Base-by-base conservation (phyloP, 805 yeast species). In the Saccharomycopsis sp. region DNA sequence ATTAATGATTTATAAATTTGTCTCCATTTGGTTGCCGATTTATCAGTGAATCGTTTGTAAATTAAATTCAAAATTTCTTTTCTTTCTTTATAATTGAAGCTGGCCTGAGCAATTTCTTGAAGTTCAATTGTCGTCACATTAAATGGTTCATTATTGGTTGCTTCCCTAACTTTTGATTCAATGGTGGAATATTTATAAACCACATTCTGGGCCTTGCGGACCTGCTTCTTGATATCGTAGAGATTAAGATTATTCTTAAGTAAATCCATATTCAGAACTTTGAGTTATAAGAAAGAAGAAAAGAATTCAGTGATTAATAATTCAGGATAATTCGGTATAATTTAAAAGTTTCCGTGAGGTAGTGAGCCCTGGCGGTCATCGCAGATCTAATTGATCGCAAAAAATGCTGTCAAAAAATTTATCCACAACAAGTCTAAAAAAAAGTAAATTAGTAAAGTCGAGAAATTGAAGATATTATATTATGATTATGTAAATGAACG, bases 121-220 rank as follows among this genome's bases (percentile, higher is more conserved):
- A 92, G 92, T 55, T 84, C 64, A 2, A 95, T 73, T 1, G 89
- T 72, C 3, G 94, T 76, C 2, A 96, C 89, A 8, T 98, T 98
- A 98, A 98, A 92, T 1, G 98, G 98, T 61, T 92, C 98, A 58
- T 92, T 92, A 60, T 92, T 92, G 37, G 98, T 92, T 36, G 97
- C 97, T 62, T 89, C 98, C 47, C 96, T 74, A 13, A 88, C 97
- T 59, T 84, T 87, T 34, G 94, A 79, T 63, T 92, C 98, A 80
- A 85, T 86, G 46, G 86, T 96, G 13, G 95, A 84, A 59, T 85
- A 79, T 62, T 89, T 92, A 69, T 86, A 76, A 47, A 94, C 96
- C 39, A 82, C 95, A 66, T 92, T 92, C 60, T 92, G 98, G 1
- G 97, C 98, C 62, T 87, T 87, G 51, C 98, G 84, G 42, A 92